These are phyloP conservation scores for Teunomyces gatunensis DNA, from an alignment of 805 yeast genomes.

Conservation along the genomic window DNA sequence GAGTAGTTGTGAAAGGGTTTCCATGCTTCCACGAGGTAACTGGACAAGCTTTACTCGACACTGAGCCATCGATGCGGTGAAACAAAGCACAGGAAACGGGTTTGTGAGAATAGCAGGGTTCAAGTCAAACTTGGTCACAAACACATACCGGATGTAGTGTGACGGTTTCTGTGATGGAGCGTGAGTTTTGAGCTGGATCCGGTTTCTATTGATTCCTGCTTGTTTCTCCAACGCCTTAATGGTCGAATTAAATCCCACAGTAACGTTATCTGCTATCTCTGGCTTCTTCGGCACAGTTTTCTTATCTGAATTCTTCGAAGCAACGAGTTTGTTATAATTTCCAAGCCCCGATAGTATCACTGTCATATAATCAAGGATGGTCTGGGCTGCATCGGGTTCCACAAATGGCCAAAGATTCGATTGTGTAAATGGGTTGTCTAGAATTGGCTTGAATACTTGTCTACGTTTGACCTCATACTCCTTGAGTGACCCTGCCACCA, in stretches of 20 bases:
- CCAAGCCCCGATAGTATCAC: slow-evolving; percentile 32
- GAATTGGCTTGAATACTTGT: slow-evolving; percentile 61
- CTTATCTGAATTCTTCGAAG: slow-evolving; percentile 3
- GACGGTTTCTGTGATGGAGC: neutral
- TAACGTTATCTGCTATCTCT: slow-evolving; percentile 20
- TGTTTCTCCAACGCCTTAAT: slow-evolving; percentile 47
- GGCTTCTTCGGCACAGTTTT: slow-evolving; percentile 19
- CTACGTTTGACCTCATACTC: slow-evolving; percentile 48
- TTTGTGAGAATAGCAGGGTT: slow-evolving; percentile 49
- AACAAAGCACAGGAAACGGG: slow-evolving; percentile 57
- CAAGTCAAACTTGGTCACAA: slow-evolving; percentile 61
- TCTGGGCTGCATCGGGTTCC: slow-evolving; percentile 35
- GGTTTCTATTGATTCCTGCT: slow-evolving; percentile 25
- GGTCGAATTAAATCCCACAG: slow-evolving; percentile 56
- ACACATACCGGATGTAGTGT: slow-evolving; percentile 38
- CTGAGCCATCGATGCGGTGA: slow-evolving; percentile 37
- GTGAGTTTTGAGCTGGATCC: slow-evolving; percentile 4
- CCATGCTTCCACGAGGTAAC: slow-evolving; percentile 48
- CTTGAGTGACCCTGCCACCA: slow-evolving; percentile 40
- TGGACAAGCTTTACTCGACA: slow-evolving; percentile 55
- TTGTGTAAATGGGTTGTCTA: slow-evolving; percentile 61
- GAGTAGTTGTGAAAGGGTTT: slow-evolving; percentile 27
- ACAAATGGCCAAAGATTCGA: slow-evolving; percentile 41
- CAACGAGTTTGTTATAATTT: slow-evolving; percentile 18
- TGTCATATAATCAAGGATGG: slow-evolving; percentile 36